Base-by-base conservation (phyloP, 768 basidiomycete genomes). In the Pisolithus tinctorius region DNA sequence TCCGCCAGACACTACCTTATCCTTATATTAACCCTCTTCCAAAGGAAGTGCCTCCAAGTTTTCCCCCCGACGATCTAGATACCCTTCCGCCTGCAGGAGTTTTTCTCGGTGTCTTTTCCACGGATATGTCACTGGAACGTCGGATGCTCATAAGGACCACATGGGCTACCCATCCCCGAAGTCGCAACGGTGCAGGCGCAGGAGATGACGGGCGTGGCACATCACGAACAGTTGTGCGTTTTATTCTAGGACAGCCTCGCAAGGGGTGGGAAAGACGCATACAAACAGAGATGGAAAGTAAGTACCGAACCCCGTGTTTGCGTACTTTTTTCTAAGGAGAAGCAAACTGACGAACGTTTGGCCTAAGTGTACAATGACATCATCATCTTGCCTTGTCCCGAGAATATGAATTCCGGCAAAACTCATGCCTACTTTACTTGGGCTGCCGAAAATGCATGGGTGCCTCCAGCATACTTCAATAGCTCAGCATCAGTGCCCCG, bases 321-420 rank as follows among this genome's bases (percentile, higher is more conserved):
- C 14, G 10, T 34, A 7, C 43, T 56, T 42, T 43, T 51, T 45
- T 41, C 23, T 8, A 25, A 10, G 14, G 13, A 13, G 13, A 34
- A 34, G 11, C 34, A 13, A 47, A 41, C 47, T 58, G 45, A 50
- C 36, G 37, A 38, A 38, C 60, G 48, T 49, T 36, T 25, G 47
- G 51, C 5, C n/a, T 34, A 63, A 92, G 89, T 80, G 65, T 91
- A 84, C 66, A 87, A 91, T 61, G 92, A 93, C 65, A 86, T 94
- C 52, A 73, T 93, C 55, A 76, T 94, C 45, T 76, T 96, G 41
- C 88, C 91, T 26, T 82, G 85, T 41, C 62, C 79, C 9, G 95
- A 98, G 71, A 96, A 97, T 68, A 97, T 98, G 95, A 97, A 98
- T 68, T 73, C 79, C 45, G 95, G 95, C 51, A 98, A 98, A 69